Base-by-base conservation (phyloP, 1,139 yeast species). In the Suhomyces yuchorum region DNA sequence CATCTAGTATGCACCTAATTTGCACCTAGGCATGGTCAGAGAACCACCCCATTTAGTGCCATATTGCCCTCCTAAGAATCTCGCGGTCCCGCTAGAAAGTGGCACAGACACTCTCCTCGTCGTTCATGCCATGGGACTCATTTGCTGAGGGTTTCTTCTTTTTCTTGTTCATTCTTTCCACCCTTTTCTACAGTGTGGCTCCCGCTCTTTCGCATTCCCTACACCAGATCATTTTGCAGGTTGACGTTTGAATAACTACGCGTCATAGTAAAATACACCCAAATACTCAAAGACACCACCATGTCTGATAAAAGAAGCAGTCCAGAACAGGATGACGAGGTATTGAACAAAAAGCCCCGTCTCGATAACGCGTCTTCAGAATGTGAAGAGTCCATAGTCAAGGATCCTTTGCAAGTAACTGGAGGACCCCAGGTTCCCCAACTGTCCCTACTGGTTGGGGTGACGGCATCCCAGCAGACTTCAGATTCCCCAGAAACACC, bases 221-320 rank as follows among this genome's bases (percentile, higher is more conserved):
- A 3, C 3, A 7, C 14, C 18, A 30, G 34, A 30, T 30, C 34
- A 30, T 30, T 30, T 30, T 30, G 18, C 34, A 30, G 15, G 17
- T 30, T 14, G 17, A 30, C 18, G n/a, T n/a, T 20, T 14, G 5
- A 35, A 11, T 20, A 14, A 14, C 8, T 14, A 19, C 26, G 20
- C 20, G 22, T 24, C 41, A 24, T 26, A 30, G 23, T 7, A 17
- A 22, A 26, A 11, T 15, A 14, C 19, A 34, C 14, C 8, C 11
- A 4, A 9, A 36, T 36, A 36, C 8, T 7, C 3, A 15, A 30
- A 18, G 6, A n/a, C n/a, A n/a, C n/a, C 34, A 30, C 34, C 18
- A 30, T 30, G 17, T 32, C 46, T 20, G 46, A 41, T 17, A 46
- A 46, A 42, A 24, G 48, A 17, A 38, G 43, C 23, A 15, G 35